Base-by-base conservation (phyloP, 352 stramenopile species). In the Peronospora farinosa region DNA sequence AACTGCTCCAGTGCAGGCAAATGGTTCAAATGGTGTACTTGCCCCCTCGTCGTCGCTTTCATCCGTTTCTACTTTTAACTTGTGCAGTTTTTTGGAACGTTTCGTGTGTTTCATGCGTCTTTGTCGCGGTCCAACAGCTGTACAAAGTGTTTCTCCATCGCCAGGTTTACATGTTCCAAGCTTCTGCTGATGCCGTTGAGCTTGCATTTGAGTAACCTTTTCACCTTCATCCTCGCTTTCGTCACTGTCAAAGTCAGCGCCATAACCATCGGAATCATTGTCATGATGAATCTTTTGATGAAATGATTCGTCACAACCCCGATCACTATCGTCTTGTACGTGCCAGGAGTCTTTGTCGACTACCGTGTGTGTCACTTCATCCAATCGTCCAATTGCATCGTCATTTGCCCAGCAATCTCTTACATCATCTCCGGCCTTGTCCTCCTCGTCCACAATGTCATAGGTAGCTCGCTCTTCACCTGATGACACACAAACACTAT, bases 1-100 rank as follows among this genome's bases (percentile, higher is more conserved):
- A 38, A 91, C 56, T 2, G 78, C 80, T 15, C 74, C 64, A 9
- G 77, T 87, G 40, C 78, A 85, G 0, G 80, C 80, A 57, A 80
- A 88, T 6, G 77, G 76, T 48, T 74, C 72, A 43, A 88, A 83
- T 8, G 63, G 49, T 1, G 31, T 42, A 3, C 32, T 35, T 0
- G 76, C 57, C 2, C 51, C 44, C 10, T 68, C 57, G 7, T 23
- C 17, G 19, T 54, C 45, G 16, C 59, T 63, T 16, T 60, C 49
- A 33, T 45, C 35, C 15, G 25, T 50, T 30, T 40, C 47, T 21
- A 41, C 38, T 35, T 55, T 63, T 4, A 36, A 15, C 42, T 62
- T 67, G 21, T 66, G 47, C 38, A 60, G 35, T 42, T 64, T 69
- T 38, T 67, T 74, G 13, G 44, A 51, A 8, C 51, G 51, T 28